These are phyloP conservation scores for Spathaspora gorwiae DNA, from an alignment of 805 yeast species.

Conservation along the genomic window DNA sequence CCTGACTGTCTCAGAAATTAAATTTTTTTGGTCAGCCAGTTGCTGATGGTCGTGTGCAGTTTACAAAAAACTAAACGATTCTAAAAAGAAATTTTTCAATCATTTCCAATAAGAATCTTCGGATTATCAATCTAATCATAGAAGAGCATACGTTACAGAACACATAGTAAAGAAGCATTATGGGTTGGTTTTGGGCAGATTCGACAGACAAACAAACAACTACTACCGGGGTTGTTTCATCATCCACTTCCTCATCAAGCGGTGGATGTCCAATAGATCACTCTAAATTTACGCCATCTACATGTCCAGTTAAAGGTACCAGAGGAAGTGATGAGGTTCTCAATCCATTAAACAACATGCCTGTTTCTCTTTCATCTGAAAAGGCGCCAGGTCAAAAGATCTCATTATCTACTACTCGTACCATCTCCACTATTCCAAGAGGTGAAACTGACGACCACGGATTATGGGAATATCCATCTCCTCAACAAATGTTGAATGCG, in stretches of 20 bases:
- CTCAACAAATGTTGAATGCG: constrained; percentile 98
- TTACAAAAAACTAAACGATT: background rate
- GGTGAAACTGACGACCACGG: constrained; percentile 65
- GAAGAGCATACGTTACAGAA: too few relatives aligned
- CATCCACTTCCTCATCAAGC: background rate
- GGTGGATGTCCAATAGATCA: constrained; percentile 11
- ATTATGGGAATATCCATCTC: constrained; percentile 98
- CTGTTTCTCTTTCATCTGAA: constrained; percentile 58
- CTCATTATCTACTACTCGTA: constrained; percentile 76
- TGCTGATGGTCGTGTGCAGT: too few relatives aligned
- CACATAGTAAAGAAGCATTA: constrained; percentile 18
- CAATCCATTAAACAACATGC: constrained; percentile 90
- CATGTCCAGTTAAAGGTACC: constrained; percentile 33
- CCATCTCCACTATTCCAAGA: constrained; percentile 80
- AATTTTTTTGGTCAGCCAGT: too few relatives aligned
- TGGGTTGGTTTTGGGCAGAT: constrained; percentile 94
- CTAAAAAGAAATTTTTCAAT: background rate
- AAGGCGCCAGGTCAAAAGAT: constrained; percentile 77
- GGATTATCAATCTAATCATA: too few relatives aligned
- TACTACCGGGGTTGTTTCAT: background rate
- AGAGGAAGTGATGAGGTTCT: constrained; percentile 30
- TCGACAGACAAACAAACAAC: background rate
- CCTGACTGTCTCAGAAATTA: too few relatives aligned
- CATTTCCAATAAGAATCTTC: too few relatives aligned
- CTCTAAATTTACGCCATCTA: constrained; percentile 10